Evolutionary conservation across 257 asterid genomes (phyloP).

Genomic region (Parsonsia alboflavescens): DNA sequence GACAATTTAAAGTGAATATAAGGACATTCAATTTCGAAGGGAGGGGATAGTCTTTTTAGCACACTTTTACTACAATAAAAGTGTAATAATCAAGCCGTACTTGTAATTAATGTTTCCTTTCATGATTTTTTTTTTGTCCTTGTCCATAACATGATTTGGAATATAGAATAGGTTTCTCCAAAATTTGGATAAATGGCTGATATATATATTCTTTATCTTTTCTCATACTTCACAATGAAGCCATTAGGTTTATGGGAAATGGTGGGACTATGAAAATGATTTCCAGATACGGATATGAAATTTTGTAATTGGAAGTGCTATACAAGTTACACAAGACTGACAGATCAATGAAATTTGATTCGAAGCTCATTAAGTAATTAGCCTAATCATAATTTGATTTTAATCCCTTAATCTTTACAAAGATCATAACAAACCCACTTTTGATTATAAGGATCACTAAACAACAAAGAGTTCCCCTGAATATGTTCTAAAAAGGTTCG

Average conservation of each 20-base stretch:
- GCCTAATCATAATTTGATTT: neutral
- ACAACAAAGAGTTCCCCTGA: neutral
- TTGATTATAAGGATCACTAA: neutral
- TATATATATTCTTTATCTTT: slow-evolving; percentile 4
- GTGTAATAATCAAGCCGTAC: too few relatives aligned
- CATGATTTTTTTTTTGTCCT: neutral
- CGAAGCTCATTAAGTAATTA: neutral
- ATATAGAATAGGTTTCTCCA: slow-evolving; percentile 7
- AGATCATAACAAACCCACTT: slow-evolving; percentile 2
- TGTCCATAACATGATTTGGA: neutral
- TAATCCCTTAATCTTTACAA: neutral
- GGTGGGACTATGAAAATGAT: neutral
- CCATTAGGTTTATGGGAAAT: neutral
- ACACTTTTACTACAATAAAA: too few relatives aligned
- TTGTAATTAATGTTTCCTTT: too few relatives aligned
- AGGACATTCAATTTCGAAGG: too few relatives aligned
- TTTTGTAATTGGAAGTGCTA: neutral
- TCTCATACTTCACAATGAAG: slow-evolving; percentile 5
- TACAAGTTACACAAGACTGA: slow-evolving; percentile 6
- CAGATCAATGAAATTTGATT: neutral
- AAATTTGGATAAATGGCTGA: neutral
- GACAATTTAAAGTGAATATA: too few relatives aligned
- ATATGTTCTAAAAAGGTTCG: neutral
- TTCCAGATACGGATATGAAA: neutral
- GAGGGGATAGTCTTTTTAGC: too few relatives aligned